Base-by-base conservation (phyloP, 176 grass and related monocot species). In the Elymus sibiricus region DNA sequence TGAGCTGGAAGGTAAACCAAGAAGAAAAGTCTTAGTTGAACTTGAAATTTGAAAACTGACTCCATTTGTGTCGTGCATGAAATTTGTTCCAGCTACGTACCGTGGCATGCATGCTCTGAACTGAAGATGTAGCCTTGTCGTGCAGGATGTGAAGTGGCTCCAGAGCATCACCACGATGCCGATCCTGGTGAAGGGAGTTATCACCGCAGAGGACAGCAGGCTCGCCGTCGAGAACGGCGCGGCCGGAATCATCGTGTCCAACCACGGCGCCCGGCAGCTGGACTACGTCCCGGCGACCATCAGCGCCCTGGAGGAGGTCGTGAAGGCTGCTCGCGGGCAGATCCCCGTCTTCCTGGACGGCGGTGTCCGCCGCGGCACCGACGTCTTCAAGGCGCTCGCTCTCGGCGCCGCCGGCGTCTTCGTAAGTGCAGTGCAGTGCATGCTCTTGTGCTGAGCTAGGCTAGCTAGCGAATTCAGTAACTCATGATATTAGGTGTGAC, bases 341-440 rank as follows among this genome's bases (percentile, higher is more conserved):
- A 26, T 96, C 86, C 97, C 97, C 16, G 94, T 99, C 5, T 96
- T 99, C 83, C 79, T 99, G 6, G 97, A 99, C 86, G 97, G 97
- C 19, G 97, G 97, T 27, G 92, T 96, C 49, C 97, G 97, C 26
- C 94, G 94, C 21, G 97, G 97, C 61, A 99, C 97, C 19, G 97
- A 99, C 67, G 97, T 99, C 22, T 99, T 99, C 85, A 99, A 99
- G 90, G 94, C 97, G 37, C 92, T 96, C 72, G 97, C 97, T 37
- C 90, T 99, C 25, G 97, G 97, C 32, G 97, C 97, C 44, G 92
- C 97, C 74, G 94, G 92, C 61, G 49, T 99, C 55, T 99, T 99
- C 85, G 97, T 96, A 85, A 53, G 49, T 53, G 49, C 49, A 6
- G 15, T 53, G 49, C 37, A 92, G 93, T 25, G 9, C 67, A 70